Base-by-base conservation (phyloP, 2,329 filamentous ascomycete genomes). In the Microdochium paspali region DNA sequence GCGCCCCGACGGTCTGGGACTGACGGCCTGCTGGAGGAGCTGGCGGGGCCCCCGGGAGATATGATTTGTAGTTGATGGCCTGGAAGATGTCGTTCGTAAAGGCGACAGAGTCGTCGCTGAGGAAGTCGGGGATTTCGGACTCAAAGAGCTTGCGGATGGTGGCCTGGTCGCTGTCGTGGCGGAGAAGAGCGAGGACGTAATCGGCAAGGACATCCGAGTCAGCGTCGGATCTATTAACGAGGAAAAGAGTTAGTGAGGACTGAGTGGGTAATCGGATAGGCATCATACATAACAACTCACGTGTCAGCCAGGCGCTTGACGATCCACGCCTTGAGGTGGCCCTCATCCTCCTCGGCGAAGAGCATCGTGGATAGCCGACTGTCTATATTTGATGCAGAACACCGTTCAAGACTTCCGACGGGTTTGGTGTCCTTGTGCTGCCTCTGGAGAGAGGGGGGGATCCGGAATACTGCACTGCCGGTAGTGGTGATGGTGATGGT, bases 151-250 rank as follows among this genome's bases (percentile, higher is more conserved):
- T 70, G 58, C 80, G 77, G 47, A 90, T 81, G 20, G 77, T 72
- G n/a, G 74, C 72, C 35, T 76, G 69, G 45, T 80, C 73, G 51
- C 83, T 84, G 53, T 89, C 84, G 51, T 85, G 82, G 47, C 79
- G 78, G 43, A 91, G 68, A 20, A 93, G 76, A 6, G 85, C 87
- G 51, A 90, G 73, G n/a, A 91, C 84, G 61, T 90, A 93, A 57
- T 93, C 87, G 44, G 86, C 87, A 3, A 93, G 80, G 4, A 91
- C 85, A 58, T 90, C 87, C 26, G 83, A 79, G 58, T 90, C 87
- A 26, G 83, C 79, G 58, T 90, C 86, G 24, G 85, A 87, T 46
- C 85, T 88, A 52, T 24, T 44, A n/a, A 49, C 44, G 24, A 46
- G 26, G n/a, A 43, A 21, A 48, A 20, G 44, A 40, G 32, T 46